A percentile compares a stretch with the other conserved stretches of the same genome.
Conservation (phyloP, 2,329 filamentous ascomycete species). For the Exophiala bonariae region DNA sequence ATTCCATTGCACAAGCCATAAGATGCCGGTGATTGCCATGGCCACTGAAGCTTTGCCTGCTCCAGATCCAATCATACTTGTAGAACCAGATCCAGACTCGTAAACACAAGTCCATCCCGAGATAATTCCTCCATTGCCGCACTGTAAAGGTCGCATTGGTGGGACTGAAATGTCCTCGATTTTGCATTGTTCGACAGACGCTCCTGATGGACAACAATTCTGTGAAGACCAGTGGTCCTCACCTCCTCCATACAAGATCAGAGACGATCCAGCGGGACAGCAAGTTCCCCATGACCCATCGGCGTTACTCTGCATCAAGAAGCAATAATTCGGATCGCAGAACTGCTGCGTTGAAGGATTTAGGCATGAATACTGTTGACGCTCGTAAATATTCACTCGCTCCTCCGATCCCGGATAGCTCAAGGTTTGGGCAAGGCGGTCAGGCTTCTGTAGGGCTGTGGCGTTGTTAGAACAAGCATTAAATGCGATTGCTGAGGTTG, state of each 20-base stretch:
- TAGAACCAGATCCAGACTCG: not conserved
- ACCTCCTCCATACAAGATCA: conserved; percentile 9
- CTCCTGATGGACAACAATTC: conserved; percentile 17
- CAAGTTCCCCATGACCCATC: conserved; percentile 19
- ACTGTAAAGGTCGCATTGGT: conserved; percentile 16
- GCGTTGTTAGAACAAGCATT: too few species aligned
- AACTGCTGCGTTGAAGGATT: conserved; percentile 13
- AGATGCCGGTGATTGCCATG: too few species aligned
- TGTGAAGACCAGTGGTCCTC: conserved; percentile 17
- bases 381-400: not conserved
- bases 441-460: too few species aligned
- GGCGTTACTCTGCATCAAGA: conserved; percentile 12
- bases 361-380: conserved; percentile 17
- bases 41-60: too few species aligned
- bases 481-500: too few species aligned
- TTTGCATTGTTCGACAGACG: conserved; percentile 5
- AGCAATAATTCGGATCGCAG: conserved; percentile 18
- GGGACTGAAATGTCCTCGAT: conserved; percentile 9
- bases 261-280: conserved; percentile 16
- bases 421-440: too few species aligned
- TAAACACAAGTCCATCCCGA: conserved; percentile 25
- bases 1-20: too few species aligned
- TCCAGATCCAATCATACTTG: too few species aligned
- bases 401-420: too few species aligned
- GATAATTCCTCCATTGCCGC: conserved; percentile 13